Percentiles rank a stretch among this genome's conserved stretches.
phyloP scores from a whole-genome alignment of 1,284 basidiomycete genomes.

The Ganoderma sp. region DNA sequence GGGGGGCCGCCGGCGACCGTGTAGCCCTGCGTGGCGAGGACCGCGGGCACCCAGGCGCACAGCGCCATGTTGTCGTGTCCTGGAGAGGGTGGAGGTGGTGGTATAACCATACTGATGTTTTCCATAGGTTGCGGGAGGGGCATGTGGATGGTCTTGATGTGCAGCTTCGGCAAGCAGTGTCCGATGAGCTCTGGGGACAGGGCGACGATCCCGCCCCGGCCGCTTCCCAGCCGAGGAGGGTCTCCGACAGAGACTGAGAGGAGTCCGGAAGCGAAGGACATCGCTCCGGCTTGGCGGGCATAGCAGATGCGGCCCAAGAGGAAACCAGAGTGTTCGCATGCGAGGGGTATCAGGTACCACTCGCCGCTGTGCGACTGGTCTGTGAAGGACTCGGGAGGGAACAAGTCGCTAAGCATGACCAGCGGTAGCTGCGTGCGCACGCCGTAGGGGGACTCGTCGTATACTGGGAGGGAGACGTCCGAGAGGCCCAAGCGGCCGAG shows the following conservation, averaged over 20 bases:
- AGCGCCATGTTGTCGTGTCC: conserved; percentile 6
- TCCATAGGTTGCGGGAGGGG: not conserved
- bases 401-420: not conserved
- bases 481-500: not conserved
- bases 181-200: conserved; percentile 2
- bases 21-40: not conserved
- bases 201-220: not conserved
- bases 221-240: not conserved
- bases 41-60: not conserved
- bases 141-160: conserved; percentile 4
- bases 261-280: not conserved
- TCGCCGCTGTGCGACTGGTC: not conserved
- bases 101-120: not conserved
- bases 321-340: not conserved
- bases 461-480: not conserved
- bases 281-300: not conserved
- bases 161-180: not conserved
- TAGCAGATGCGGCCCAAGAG: not conserved
- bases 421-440: not conserved
- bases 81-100: not conserved
- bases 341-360: conserved; percentile 5
- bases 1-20: not conserved
- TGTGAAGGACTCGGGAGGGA: not conserved
- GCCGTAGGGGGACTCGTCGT: conserved; percentile 1
- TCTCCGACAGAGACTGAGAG: not conserved